Evolutionary conservation across 305 asterid genomes (phyloP).

Genomic region (Fraxinus xanthoxyloides): DNA sequence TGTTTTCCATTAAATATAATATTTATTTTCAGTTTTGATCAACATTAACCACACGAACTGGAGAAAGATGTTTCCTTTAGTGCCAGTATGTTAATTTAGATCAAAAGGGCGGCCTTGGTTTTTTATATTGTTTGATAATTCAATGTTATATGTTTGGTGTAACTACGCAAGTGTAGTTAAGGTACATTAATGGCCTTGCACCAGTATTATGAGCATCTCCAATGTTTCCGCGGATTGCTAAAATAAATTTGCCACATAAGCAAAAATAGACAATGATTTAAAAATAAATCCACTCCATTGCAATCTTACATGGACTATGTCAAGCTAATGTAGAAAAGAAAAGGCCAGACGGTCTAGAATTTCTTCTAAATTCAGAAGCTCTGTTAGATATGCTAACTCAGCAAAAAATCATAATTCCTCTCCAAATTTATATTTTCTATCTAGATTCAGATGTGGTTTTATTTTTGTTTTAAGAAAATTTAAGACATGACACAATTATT

Average conservation of each 20-base stretch:
- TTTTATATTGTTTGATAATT: neutral
- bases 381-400: neutral
- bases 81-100: neutral
- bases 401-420: neutral
- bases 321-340: neutral
- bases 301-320: neutral
- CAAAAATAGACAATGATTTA: neutral
- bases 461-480: too few relatives aligned
- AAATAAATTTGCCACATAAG: neutral
- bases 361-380: neutral
- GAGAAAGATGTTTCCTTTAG: neutral
- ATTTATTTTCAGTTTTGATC: neutral
- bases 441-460: neutral
- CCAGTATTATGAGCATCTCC: neutral
- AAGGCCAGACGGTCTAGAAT: neutral
- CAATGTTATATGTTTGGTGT: neutral
- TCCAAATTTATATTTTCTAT: neutral
- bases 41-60: neutral
- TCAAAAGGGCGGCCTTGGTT: neutral
- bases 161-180: neutral
- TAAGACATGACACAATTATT: neutral
- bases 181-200: neutral
- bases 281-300: neutral
- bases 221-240: neutral
- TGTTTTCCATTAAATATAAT: neutral